Evolutionary conservation across 352 stramenopile species (phyloP).

Genomic region (Phytophthora multivora): DNA sequence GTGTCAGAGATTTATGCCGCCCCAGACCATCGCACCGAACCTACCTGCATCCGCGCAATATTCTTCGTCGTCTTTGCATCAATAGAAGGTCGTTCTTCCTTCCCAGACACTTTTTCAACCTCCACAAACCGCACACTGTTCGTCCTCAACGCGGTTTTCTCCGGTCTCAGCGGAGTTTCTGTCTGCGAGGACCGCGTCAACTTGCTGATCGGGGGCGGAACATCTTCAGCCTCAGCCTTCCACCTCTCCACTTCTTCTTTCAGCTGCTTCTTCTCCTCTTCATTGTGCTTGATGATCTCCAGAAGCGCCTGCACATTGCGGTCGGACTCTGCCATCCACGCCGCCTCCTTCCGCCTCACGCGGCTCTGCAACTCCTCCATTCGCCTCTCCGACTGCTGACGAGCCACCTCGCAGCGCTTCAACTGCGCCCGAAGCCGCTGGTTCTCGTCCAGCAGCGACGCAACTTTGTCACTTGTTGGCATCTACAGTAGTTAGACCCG

Average conservation of each 20-base stretch:
- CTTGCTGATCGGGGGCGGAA: constrained; percentile 10
- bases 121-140: constrained; percentile 21
- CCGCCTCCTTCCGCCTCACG: constrained; percentile 28
- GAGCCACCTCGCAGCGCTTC: constrained; percentile 22
- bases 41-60: constrained; percentile 31
- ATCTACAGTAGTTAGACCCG: not conserved
- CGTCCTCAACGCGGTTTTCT: constrained; percentile 1
- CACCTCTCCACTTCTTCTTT: constrained; percentile 26
- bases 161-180: not conserved
- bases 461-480: not conserved
- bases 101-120: constrained; percentile 1
- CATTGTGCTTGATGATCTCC: constrained; percentile 53
- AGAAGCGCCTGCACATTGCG: constrained; percentile 50
- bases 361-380: constrained; percentile 21
- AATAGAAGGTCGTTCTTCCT: not conserved
- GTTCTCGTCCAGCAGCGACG: constrained; percentile 44
- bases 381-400: constrained; percentile 14
- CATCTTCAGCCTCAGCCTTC: not conserved
- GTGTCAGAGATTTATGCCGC: not conserved
- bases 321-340: constrained; percentile 54
- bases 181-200: constrained; percentile 36
- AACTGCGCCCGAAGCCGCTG: constrained; percentile 43
- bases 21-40: not conserved
- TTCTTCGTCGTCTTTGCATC: constrained; percentile 1
- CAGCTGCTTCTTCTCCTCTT: constrained; percentile 22